Percentiles rank a stretch among this genome's conserved stretches.
Evolutionary conservation across 192 early-diverging fungal genomes (phyloP).

Genomic region (Allomyces arbusculus): DNA sequence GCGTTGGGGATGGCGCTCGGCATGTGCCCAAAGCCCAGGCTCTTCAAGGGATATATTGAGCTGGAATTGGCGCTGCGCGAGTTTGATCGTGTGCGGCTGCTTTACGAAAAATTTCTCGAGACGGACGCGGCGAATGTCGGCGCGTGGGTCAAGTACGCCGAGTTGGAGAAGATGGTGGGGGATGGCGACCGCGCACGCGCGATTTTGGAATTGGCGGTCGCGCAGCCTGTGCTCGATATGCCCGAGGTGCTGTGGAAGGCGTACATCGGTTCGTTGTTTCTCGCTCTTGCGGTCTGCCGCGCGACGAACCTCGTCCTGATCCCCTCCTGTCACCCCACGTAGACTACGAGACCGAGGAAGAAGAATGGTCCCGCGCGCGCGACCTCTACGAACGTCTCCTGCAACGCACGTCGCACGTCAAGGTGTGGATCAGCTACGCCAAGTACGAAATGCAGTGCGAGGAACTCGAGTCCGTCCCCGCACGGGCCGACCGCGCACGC

Average conservation of each 20-base stretch:
- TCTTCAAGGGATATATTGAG: slow-evolving; percentile 94
- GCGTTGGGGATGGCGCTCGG: slow-evolving; percentile 69
- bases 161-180: slow-evolving; percentile 64
- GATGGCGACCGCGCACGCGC: slow-evolving; percentile 67
- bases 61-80: slow-evolving; percentile 82
- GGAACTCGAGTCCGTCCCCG: slow-evolving; percentile 7
- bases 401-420: slow-evolving; percentile 76
- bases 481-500: slow-evolving; percentile 32
- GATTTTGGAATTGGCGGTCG: slow-evolving; percentile 78
- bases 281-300: neutral
- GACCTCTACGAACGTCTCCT: slow-evolving; percentile 67
- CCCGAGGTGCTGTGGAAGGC: slow-evolving; percentile 97
- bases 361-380: slow-evolving; percentile 58
- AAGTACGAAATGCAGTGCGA: slow-evolving; percentile 64
- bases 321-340: neutral
- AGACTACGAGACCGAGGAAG: slow-evolving; percentile 73
- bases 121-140: slow-evolving; percentile 67
- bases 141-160: slow-evolving; percentile 95
- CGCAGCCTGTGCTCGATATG: slow-evolving; percentile 83
- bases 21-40: slow-evolving; percentile 67
- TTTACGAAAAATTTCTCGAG: slow-evolving; percentile 83
- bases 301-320: neutral
- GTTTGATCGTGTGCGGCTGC: slow-evolving; percentile 72
- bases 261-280: slow-evolving; percentile 39
- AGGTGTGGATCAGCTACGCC: slow-evolving; percentile 90